phyloP scores from a whole-genome alignment of 2,329 filamentous ascomycete species.

The Curvularia verruculosa region DNA sequence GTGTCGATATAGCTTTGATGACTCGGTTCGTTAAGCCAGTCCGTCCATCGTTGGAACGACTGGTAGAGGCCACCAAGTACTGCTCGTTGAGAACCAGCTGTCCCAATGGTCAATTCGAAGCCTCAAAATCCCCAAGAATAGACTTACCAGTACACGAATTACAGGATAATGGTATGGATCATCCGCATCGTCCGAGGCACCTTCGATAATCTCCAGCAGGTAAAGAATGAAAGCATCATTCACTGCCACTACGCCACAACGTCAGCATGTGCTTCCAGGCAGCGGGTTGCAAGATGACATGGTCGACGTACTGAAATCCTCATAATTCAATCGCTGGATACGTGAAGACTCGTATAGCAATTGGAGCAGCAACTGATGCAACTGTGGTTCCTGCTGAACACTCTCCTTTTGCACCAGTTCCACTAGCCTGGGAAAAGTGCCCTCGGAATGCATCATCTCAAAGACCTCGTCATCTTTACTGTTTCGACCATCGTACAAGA shows the following conservation, averaged over 20 bases:
- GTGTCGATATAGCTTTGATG: slow-evolving; percentile 83
- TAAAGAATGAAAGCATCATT: slow-evolving; percentile 82
- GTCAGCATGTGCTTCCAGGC: neutral
- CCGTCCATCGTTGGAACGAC: slow-evolving; percentile 45
- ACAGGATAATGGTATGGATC: slow-evolving; percentile 97
- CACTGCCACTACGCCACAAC: slow-evolving; percentile 56
- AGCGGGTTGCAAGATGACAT: neutral
- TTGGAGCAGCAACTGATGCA: slow-evolving; percentile 84
- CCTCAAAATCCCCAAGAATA: neutral
- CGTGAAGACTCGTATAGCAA: slow-evolving; percentile 96
- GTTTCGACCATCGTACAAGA: slow-evolving; percentile 83
- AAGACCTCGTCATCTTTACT: slow-evolving; percentile 80
- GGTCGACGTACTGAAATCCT: slow-evolving; percentile 72
- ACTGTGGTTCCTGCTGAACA: slow-evolving; percentile 66
- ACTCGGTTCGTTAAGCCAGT: slow-evolving; percentile 84
- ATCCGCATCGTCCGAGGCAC: slow-evolving; percentile 81
- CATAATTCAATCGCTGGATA: slow-evolving; percentile 77
- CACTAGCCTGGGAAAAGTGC: slow-evolving; percentile 81
- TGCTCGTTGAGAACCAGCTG: slow-evolving; percentile 96
- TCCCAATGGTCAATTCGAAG: slow-evolving; percentile 5
- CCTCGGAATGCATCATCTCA: slow-evolving; percentile 84
- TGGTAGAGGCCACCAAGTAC: slow-evolving; percentile 79
- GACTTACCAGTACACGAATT: slow-evolving; percentile 85
- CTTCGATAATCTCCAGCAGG: slow-evolving; percentile 86
- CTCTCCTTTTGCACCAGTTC: slow-evolving; percentile 75